phyloP scores from a whole-genome alignment of 2,329 filamentous ascomycete genomes.

The Didymella lethalis region DNA sequence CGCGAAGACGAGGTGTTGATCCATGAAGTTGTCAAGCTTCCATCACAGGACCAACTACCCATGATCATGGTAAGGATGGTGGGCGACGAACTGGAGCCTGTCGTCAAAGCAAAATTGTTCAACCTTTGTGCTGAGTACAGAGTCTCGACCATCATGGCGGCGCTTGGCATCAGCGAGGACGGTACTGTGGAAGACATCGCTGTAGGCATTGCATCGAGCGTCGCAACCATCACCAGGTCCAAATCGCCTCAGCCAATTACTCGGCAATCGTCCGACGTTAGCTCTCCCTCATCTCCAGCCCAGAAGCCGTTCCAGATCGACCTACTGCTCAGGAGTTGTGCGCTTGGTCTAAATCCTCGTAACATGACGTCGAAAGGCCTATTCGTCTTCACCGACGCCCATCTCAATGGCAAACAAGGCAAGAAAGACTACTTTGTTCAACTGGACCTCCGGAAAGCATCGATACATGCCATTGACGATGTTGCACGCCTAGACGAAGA shows the following conservation, averaged over 20 bases:
- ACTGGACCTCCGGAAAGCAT: slow-evolving; percentile 79
- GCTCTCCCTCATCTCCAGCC: slow-evolving; percentile 27
- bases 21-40: slow-evolving; percentile 62
- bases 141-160: slow-evolving; percentile 80
- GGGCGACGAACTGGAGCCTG: slow-evolving; percentile 91
- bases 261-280: slow-evolving; percentile 41
- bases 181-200: slow-evolving; percentile 73
- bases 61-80: slow-evolving; percentile 90
- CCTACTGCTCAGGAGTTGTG: slow-evolving; percentile 79
- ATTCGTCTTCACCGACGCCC: slow-evolving; percentile 79
- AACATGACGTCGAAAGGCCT: slow-evolving; percentile 77
- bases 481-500: slow-evolving; percentile 56
- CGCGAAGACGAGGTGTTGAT: slow-evolving; percentile 79
- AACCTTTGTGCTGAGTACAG: slow-evolving; percentile 89
- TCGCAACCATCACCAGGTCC: slow-evolving; percentile 76
- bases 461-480: slow-evolving; percentile 84
- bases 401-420: slow-evolving; percentile 72
- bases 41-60: slow-evolving; percentile 57
- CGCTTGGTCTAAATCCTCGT: slow-evolving; percentile 84
- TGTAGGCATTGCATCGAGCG: slow-evolving; percentile 76
- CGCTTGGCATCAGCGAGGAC: slow-evolving; percentile 74
- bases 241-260: slow-evolving; percentile 58
- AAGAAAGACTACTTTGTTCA: slow-evolving; percentile 69
- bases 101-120: slow-evolving; percentile 85
- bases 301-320: slow-evolving; percentile 67